phyloP scores from a whole-genome alignment of 768 basidiomycete genomes.

The Strobilomyces echinocephalus region DNA sequence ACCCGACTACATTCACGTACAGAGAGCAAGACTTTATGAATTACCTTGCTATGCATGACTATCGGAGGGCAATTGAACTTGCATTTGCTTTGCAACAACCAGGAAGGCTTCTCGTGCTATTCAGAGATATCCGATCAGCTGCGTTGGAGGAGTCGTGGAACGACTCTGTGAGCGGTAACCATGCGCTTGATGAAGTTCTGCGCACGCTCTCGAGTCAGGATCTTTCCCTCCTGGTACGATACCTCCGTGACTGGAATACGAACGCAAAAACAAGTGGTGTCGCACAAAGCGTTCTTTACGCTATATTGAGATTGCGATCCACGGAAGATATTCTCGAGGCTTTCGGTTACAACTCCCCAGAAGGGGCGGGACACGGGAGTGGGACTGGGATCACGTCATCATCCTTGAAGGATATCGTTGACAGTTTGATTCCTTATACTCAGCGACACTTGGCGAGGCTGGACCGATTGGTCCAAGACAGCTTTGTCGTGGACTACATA shows the following conservation, averaged over 20 bases:
- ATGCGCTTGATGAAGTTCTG: slow-evolving; percentile 78
- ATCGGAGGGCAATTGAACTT: slow-evolving; percentile 84
- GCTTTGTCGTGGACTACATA: slow-evolving; percentile 90
- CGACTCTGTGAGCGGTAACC: slow-evolving; percentile 57
- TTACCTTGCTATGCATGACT: slow-evolving; percentile 83
- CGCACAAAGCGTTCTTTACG: slow-evolving; percentile 80
- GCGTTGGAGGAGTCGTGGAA: slow-evolving; percentile 12
- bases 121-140: slow-evolving; percentile 53
- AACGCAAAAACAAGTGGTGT: slow-evolving; percentile 80
- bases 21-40: slow-evolving; percentile 97
- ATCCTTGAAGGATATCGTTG: slow-evolving; percentile 68
- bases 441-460: slow-evolving; percentile 85
- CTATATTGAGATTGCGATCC: slow-evolving; percentile 71
- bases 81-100: slow-evolving; percentile 94
- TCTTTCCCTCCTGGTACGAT: slow-evolving; percentile 74
- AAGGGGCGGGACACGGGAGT: slow-evolving; percentile 11
- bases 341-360: slow-evolving; percentile 37
- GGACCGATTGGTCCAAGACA: slow-evolving; percentile 88
- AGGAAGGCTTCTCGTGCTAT: slow-evolving; percentile 75
- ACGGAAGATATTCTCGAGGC: slow-evolving; percentile 70
- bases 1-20: slow-evolving; percentile 12
- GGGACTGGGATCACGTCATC: slow-evolving; percentile 22
- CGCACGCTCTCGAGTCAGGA: slow-evolving; percentile 66
- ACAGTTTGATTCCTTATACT: slow-evolving; percentile 88
- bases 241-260: slow-evolving; percentile 93